Base-by-base conservation (phyloP, 768 basidiomycete genomes). In the Phylloporus scabripes region DNA sequence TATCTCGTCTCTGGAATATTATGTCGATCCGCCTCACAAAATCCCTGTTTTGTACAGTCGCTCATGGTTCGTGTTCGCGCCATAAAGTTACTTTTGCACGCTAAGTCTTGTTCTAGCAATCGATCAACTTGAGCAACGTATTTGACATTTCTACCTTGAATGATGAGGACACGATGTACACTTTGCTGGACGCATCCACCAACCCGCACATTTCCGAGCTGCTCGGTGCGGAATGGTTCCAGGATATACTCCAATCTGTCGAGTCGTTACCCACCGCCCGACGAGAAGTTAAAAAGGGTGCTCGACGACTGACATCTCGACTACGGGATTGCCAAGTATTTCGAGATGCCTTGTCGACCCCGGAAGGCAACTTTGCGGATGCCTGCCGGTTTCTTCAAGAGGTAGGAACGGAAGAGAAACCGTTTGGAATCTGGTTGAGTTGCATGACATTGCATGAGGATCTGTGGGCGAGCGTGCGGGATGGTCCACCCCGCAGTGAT, bases 361-460 rank as follows among this genome's bases (percentile, higher is more conserved):
- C 75, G 0, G 70, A 72, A 1, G 78, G 73, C 11, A 72, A 85
- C 52, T 81, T 83, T 57, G 45, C 57, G 1, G 63, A 62, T 6
- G 73, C 79, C n/a, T 74, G 73, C 12, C 62, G 53, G 5, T 74
- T 83, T 57, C 63, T 90, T 20, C 77, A 75, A 51, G 82, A 87
- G 29, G 70, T 87, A 12, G 76, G 80, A 10, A 63, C 70, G 2
- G 82, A 83, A 42, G 87, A 89, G 54, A 75, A 78, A 49, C 76
- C 85, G 1, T 72, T 84, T 45, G 87, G 87, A 6, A 81, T 84
- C 40, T 87, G 83, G 83, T 68, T 90, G 11, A 80, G 78, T 47
- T 82, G 80, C 9, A 80, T 89, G 76, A 71, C 80, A 23, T 72
- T 73, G n/a, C 77, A 84, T 38, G 70, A 68, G 0, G 76, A 79